phyloP scores from a whole-genome alignment of 2,329 filamentous ascomycete species.

The Monosporascus cannonballus region DNA sequence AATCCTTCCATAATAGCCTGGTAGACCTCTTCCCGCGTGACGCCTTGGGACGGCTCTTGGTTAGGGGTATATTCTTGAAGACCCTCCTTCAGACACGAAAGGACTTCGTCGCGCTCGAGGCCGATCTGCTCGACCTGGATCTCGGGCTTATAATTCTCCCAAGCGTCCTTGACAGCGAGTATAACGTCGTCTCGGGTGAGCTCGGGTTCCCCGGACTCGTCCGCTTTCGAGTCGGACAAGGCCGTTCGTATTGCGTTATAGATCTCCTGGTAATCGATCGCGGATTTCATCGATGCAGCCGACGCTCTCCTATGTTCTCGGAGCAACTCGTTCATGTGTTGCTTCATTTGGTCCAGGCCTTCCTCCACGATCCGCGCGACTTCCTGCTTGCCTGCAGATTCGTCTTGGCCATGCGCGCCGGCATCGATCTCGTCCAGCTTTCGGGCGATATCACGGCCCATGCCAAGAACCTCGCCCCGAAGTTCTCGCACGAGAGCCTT shows the following conservation, averaged over 20 bases:
- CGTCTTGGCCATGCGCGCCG: conserved; percentile 39
- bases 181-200: conserved; percentile 78
- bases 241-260: conserved; percentile 80
- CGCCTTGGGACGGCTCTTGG: conserved; percentile 48
- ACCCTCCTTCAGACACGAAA: conserved; percentile 81
- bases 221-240: conserved; percentile 53
- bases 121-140: conserved; percentile 87
- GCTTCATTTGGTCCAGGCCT: conserved; percentile 73
- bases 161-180: conserved; percentile 80
- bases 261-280: conserved; percentile 74
- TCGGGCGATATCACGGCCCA: conserved; percentile 85
- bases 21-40: conserved; percentile 79
- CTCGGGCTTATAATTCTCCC: conserved; percentile 91
- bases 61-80: conserved; percentile 65
- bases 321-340: conserved; percentile 76
- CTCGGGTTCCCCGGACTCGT: conserved; percentile 38
- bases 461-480: conserved; percentile 85
- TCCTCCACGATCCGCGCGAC: conserved; percentile 73
- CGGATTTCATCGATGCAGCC: conserved; percentile 53
- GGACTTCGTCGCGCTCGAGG: conserved; percentile 81
- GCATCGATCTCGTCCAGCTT: conserved; percentile 67
- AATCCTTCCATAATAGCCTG: conserved; percentile 80
- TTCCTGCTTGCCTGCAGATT: conserved; percentile 58
- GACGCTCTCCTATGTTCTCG: conserved; percentile 68
- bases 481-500: conserved; percentile 87